These are phyloP conservation scores for Gymnopilus dilepis DNA, from an alignment of 768 basidiomycete genomes.

Conservation along the genomic window DNA sequence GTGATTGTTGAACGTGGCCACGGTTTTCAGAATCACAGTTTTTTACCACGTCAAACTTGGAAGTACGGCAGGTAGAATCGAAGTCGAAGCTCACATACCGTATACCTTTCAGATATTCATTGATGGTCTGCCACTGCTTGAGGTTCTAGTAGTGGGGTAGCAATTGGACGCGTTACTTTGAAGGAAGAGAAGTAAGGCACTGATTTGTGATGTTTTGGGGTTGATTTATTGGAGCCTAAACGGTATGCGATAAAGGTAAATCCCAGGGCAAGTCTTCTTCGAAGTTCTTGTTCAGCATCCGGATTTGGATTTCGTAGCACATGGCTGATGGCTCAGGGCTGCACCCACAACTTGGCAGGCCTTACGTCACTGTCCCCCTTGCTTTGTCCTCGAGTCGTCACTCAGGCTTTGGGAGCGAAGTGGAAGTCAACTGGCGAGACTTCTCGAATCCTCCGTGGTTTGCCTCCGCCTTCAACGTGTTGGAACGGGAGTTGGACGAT, in stretches of 20 bases:
- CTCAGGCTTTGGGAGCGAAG: neutral
- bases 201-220: no score
- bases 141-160: no score
- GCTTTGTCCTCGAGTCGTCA: neutral
- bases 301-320: neutral
- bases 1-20: neutral
- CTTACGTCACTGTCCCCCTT: neutral
- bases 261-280: no score
- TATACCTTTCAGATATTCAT: no score
- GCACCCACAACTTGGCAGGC: neutral
- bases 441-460: no score
- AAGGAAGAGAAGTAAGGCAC: neutral
- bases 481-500: no score
- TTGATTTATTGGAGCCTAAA: no score
- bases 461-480: no score
- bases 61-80: slow-evolving; percentile 1
- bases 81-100: neutral
- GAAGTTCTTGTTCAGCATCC: neutral
- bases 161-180: neutral
- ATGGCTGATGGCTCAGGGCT: slow-evolving; percentile 5
- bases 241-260: no score
- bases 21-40: no score
- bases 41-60: slow-evolving; percentile 2
- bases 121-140: no score
- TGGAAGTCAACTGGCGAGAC: no score